phyloP scores from a whole-genome alignment of 169 alveolate genomes.

The Babesia bovis region DNA sequence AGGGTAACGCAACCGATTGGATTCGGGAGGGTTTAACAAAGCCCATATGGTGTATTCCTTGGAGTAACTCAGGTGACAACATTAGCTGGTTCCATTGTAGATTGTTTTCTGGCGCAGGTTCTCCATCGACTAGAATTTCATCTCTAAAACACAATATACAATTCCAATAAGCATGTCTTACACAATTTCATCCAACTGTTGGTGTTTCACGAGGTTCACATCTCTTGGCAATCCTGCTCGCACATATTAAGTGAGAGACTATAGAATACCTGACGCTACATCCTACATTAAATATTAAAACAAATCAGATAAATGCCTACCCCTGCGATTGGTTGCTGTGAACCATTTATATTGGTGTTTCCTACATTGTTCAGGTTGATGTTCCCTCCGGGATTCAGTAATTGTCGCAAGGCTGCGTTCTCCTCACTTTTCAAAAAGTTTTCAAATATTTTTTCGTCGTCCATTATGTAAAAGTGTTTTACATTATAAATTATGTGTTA shows the following conservation, averaged over 20 bases:
- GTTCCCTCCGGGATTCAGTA: slow-evolving; percentile 6
- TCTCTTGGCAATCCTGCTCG: neutral
- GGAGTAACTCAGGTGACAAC: slow-evolving; percentile 44
- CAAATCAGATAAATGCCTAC: neutral
- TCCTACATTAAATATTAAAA: neutral
- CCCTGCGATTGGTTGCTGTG: neutral
- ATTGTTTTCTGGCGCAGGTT: slow-evolving; percentile 1
- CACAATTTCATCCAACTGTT: slow-evolving; percentile 51
- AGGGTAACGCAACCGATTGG: slow-evolving; percentile 82
- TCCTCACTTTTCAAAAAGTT: slow-evolving; percentile 27
- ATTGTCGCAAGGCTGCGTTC: slow-evolving; percentile 35
- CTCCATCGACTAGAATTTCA: slow-evolving; percentile 46
- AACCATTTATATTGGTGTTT: neutral
- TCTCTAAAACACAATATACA: slow-evolving; percentile 16
- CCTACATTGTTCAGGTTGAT: neutral
- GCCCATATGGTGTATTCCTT: slow-evolving; percentile 58
- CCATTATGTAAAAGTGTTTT: slow-evolving; percentile 16
- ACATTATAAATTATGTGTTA: neutral
- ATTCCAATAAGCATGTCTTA: neutral
- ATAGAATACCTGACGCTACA: neutral
- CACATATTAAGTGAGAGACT: neutral
- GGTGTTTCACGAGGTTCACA: slow-evolving; percentile 33
- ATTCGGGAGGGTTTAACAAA: slow-evolving; percentile 77
- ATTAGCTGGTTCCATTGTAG: slow-evolving; percentile 52
- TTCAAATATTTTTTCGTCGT: slow-evolving; percentile 22